These are phyloP conservation scores for Candolleomyces efflorescens DNA, from an alignment of 768 basidiomycete genomes.

Conservation along the genomic window DNA sequence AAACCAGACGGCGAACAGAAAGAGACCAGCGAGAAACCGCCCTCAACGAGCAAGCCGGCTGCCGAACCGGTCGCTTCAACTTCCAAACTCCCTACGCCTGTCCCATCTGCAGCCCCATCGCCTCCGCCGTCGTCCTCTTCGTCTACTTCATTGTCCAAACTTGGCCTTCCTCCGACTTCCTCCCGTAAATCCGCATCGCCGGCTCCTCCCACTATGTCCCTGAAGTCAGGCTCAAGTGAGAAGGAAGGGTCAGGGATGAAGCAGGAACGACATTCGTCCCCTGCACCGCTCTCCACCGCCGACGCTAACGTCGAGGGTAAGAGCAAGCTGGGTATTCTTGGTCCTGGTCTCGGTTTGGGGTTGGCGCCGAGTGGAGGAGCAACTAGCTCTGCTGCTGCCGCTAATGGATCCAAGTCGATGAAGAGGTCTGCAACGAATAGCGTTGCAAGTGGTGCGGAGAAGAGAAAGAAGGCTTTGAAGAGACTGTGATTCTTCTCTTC, in stretches of 20 bases:
- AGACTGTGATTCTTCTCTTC: constrained; percentile 43
- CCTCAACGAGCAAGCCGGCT: constrained; percentile 20
- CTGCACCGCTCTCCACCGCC: constrained; percentile 66
- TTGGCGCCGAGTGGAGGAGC: constrained; percentile 26
- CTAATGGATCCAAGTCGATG: constrained; percentile 52
- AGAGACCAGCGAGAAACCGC: constrained; percentile 1
- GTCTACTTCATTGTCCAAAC: constrained; percentile 15
- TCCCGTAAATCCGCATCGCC: constrained; percentile 44
- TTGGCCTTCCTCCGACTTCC: constrained; percentile 36
- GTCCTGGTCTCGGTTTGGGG: constrained; percentile 29
- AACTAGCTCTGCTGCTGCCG: constrained; percentile 18
- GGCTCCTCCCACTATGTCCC: constrained; percentile 20
- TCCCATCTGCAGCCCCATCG: constrained; percentile 14
- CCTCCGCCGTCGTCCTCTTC: constrained; percentile 23
- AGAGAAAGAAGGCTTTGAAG: constrained; percentile 87
- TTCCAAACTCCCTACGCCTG: constrained; percentile 16
- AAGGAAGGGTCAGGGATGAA: constrained; percentile 33
- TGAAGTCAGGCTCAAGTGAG: constrained; percentile 18
- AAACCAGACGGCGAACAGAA: constrained; percentile 12
- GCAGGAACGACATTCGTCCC: constrained; percentile 64
- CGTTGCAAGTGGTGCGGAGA: constrained; percentile 57
- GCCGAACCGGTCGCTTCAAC: constrained; percentile 26
- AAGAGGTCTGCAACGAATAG: constrained; percentile 62
- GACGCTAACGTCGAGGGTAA: constrained; percentile 56
- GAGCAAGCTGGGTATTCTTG: constrained; percentile 30